Evolutionary conservation across 2,329 filamentous ascomycete species (phyloP).

Genomic region (Diaporthe caulivora): DNA sequence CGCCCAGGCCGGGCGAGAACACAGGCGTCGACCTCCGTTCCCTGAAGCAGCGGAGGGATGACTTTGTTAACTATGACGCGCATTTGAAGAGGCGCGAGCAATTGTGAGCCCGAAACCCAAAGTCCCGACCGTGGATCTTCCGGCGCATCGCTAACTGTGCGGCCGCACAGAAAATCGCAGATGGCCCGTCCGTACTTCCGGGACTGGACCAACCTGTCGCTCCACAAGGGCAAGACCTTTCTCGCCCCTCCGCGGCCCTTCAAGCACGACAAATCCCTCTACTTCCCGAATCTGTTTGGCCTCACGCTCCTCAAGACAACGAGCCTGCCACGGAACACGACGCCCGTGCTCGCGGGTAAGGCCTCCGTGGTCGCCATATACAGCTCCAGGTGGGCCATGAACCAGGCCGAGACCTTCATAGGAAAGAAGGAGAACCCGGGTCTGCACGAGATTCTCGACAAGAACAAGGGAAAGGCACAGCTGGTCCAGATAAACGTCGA

Average conservation of each 20-base stretch:
- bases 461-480: constrained; percentile 71
- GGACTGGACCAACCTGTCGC: constrained; percentile 88
- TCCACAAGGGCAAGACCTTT: constrained; percentile 93
- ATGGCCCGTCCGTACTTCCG: constrained; percentile 93
- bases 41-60: constrained; percentile 76
- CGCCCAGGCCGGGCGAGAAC: constrained; percentile 85
- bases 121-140: not conserved
- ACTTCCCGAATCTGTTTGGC: constrained; percentile 93
- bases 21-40: constrained; percentile 79
- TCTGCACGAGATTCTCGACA: constrained; percentile 72
- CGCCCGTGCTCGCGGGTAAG: constrained; percentile 77
- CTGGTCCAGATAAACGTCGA: constrained; percentile 90
- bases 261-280: constrained; percentile 83
- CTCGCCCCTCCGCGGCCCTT: constrained; percentile 87
- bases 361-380: constrained; percentile 86
- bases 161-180: constrained; percentile 71
- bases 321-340: constrained; percentile 73
- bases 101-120: constrained; percentile 65
- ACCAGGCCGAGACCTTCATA: constrained; percentile 81
- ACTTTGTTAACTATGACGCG: constrained; percentile 88
- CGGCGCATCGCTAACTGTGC: constrained; percentile 18
- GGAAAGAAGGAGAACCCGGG: constrained; percentile 74
- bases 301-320: constrained; percentile 75
- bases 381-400: constrained; percentile 86
- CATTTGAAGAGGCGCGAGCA: constrained; percentile 82